Evolutionary conservation across 1,284 basidiomycete genomes (phyloP).

Genomic region (Microbotryum scabiosae): DNA sequence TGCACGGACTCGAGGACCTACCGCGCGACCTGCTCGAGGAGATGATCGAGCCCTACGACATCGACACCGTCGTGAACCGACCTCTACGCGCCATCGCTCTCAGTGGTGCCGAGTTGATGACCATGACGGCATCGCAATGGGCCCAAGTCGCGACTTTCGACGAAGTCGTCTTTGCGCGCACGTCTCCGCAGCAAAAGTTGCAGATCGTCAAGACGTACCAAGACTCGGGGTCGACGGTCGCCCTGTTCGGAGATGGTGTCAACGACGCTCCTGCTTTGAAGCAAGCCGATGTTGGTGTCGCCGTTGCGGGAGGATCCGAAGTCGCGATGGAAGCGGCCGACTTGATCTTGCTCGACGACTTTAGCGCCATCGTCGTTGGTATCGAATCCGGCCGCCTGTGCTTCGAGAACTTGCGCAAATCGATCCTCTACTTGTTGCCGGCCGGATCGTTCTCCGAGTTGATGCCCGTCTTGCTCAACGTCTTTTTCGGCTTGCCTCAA

Average conservation of each 20-base stretch:
- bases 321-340: constrained; percentile 44
- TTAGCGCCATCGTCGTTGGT: constrained; percentile 44
- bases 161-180: constrained; percentile 65
- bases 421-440: constrained; percentile 31
- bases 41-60: no score
- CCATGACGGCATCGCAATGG: constrained; percentile 46
- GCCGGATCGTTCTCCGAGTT: constrained; percentile 55
- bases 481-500: constrained; percentile 48
- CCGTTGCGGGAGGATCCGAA: constrained; percentile 45
- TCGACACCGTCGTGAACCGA: no score
- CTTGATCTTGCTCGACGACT: constrained; percentile 41
- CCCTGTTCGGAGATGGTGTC: constrained; percentile 60
- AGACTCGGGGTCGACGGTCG: constrained; percentile 48
- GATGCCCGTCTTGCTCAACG: constrained; percentile 55
- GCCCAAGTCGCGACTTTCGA: constrained; percentile 48
- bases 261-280: constrained; percentile 54
- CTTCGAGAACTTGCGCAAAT: constrained; percentile 58
- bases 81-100: constrained; percentile 37
- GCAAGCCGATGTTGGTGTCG: constrained; percentile 46
- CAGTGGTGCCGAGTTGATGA: constrained; percentile 45
- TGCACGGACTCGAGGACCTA: constrained; percentile 45
- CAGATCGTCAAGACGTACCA: constrained; percentile 58
- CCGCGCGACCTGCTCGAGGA: no score
- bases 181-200: constrained; percentile 60
- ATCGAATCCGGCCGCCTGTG: constrained; percentile 48